phyloP scores from a whole-genome alignment of 2,329 filamentous ascomycete genomes.

The Penicillium paneum region DNA sequence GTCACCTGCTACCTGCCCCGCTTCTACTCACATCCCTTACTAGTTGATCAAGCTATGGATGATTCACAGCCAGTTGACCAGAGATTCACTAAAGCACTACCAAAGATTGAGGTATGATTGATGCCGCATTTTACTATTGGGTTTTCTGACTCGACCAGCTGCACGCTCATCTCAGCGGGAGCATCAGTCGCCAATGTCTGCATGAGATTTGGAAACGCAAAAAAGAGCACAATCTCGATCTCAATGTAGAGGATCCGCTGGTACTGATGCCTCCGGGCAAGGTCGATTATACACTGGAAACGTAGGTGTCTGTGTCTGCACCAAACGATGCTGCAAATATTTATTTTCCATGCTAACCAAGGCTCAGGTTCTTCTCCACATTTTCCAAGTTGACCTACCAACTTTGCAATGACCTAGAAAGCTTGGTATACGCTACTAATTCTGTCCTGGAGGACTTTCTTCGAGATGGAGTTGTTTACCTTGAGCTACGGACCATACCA shows the following conservation, averaged over 20 bases:
- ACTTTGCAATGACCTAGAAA: conserved; percentile 62
- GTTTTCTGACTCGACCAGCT: conserved; percentile 50
- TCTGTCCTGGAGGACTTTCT: conserved; percentile 66
- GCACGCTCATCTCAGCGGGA: conserved; percentile 77
- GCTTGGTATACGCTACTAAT: conserved; percentile 60
- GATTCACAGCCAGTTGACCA: conserved; percentile 26
- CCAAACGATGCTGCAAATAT: background rate
- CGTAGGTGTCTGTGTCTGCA: conserved; percentile 53
- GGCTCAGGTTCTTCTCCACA: conserved; percentile 68
- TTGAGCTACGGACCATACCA: conserved; percentile 78
- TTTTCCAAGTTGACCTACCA: conserved; percentile 78
- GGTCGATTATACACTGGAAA: conserved; percentile 66
- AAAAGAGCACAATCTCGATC: conserved; percentile 49
- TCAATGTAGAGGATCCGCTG: conserved; percentile 64
- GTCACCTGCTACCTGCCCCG: background rate
- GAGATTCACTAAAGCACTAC: conserved; percentile 33
- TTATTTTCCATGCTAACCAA: background rate
- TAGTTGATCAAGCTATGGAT: conserved; percentile 20
- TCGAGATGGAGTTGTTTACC: conserved; percentile 68
- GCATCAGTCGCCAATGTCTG: conserved; percentile 68
- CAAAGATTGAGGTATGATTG: conserved; percentile 37
- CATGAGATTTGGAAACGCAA: conserved; percentile 70
- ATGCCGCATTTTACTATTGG: background rate
- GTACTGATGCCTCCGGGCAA: conserved; percentile 67
- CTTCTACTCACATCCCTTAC: no score